A percentile compares a stretch with the other conserved stretches of the same genome.
Evolutionary conservation across 2,329 filamentous ascomycete genomes (phyloP).

Genomic region (Metarhizium album): DNA sequence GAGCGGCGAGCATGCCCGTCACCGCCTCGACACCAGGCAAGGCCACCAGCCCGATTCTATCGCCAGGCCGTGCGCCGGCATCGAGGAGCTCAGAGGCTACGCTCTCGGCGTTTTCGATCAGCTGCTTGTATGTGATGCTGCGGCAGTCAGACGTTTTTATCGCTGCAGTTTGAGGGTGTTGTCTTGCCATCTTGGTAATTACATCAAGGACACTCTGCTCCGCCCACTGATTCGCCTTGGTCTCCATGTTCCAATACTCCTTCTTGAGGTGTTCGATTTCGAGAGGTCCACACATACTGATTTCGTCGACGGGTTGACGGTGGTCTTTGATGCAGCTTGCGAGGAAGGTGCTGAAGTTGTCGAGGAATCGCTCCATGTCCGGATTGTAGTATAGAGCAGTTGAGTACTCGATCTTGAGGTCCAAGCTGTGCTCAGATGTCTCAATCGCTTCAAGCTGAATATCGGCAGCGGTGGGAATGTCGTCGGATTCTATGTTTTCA

Average conservation of each 20-base stretch:
- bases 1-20: conserved; percentile 12
- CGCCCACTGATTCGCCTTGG: conserved; percentile 13
- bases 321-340: conserved; percentile 15
- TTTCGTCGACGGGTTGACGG: conserved; percentile 15
- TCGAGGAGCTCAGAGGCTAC: conserved; percentile 12
- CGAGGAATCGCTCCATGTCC: conserved; percentile 17
- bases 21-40: conserved; percentile 15
- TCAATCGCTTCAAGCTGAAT: conserved; percentile 16
- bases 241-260: conserved; percentile 7
- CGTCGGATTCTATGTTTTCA: conserved; percentile 11
- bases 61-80: conserved; percentile 11
- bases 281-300: conserved; percentile 13
- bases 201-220: conserved; percentile 12
- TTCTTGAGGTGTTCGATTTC: conserved; percentile 12
- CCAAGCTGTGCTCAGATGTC: conserved; percentile 12
- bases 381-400: conserved; percentile 12
- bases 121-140: conserved; percentile 13
- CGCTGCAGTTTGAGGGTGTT: conserved; percentile 13
- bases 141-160: conserved; percentile 16
- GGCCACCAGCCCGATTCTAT: conserved; percentile 11
- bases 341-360: conserved; percentile 17
- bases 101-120: conserved; percentile 13
- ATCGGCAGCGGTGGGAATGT: conserved; percentile 16
- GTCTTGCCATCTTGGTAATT: conserved; percentile 10
- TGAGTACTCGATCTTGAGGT: conserved; percentile 15